A percentile compares a stretch with the other conserved stretches of the same genome.
These are phyloP conservation scores for Eragrostis curvula DNA, from an alignment of 176 grass and related monocot species.

Conservation along the genomic window DNA sequence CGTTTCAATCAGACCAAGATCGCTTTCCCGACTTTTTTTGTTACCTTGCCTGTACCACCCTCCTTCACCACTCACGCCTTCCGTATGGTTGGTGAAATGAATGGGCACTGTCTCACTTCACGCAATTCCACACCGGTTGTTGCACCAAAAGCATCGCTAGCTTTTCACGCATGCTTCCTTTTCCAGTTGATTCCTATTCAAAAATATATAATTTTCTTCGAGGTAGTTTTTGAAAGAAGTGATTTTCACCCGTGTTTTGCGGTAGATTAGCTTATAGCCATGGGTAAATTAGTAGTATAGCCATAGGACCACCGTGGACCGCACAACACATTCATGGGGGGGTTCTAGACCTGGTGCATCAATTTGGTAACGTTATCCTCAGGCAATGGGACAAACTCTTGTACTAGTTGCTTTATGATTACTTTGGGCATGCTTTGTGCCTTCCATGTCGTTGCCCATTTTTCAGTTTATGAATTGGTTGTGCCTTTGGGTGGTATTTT, in stretches of 20 bases:
- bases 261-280: conserved; percentile 38
- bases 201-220: conserved; percentile 1
- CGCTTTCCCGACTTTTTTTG: conserved; percentile 49
- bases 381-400: conserved; percentile 16
- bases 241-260: conserved; percentile 5
- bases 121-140: conserved; percentile 51
- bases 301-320: conserved; percentile 40
- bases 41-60: conserved; percentile 27
- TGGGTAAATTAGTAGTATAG: conserved; percentile 32
- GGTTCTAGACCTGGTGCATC: conserved; percentile 12
- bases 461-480: not conserved
- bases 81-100: conserved; percentile 56
- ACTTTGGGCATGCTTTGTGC: not conserved
- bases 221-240: not conserved
- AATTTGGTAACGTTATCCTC: conserved; percentile 32
- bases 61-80: conserved; percentile 22
- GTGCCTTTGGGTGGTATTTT: not conserved
- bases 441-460: not conserved
- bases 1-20: conserved; percentile 39
- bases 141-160: conserved; percentile 27
- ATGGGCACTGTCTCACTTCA: conserved; percentile 32
- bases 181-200: conserved; percentile 11
- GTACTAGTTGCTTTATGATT: conserved; percentile 6
- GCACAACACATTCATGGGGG: conserved; percentile 5
- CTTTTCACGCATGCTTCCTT: conserved; percentile 56